phyloP scores from a whole-genome alignment of 2,329 filamentous ascomycete genomes.

The Trichophyton mentagrophytes region DNA sequence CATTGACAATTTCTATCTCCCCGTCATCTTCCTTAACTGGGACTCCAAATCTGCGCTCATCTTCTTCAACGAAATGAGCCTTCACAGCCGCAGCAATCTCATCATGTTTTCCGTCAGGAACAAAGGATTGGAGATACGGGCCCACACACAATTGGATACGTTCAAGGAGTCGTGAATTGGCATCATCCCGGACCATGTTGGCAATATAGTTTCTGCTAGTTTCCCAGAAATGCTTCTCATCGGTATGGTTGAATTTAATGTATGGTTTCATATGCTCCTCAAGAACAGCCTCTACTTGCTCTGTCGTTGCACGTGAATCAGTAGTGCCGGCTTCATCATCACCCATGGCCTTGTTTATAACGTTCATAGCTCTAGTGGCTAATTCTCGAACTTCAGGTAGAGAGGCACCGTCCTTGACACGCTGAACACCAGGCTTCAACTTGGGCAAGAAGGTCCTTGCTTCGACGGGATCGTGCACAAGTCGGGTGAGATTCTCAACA shows the following conservation, averaged over 20 bases:
- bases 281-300: constrained; percentile 59
- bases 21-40: constrained; percentile 80
- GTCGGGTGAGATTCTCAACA: constrained; percentile 93
- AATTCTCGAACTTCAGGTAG: constrained; percentile 90
- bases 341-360: constrained; percentile 89
- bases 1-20: constrained; percentile 93
- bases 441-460: constrained; percentile 91
- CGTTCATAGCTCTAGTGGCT: constrained; percentile 64
- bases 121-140: constrained; percentile 63
- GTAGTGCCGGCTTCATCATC: constrained; percentile 48
- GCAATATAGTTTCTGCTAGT: constrained; percentile 61
- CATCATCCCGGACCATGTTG: constrained; percentile 75
- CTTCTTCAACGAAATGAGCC: constrained; percentile 66
- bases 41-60: constrained; percentile 73
- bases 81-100: constrained; percentile 62
- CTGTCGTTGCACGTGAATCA: constrained; percentile 50
- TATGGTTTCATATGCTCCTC: constrained; percentile 62
- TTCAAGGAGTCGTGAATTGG: constrained; percentile 65
- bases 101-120: constrained; percentile 50
- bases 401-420: constrained; percentile 73
- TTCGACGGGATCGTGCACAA: constrained; percentile 91
- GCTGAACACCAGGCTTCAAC: constrained; percentile 83
- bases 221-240: constrained; percentile 51
- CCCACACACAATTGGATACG: constrained; percentile 57
- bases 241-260: constrained; percentile 50